phyloP scores from a whole-genome alignment of 371 early-diverging fungal species.

The Mucor irregularis region DNA sequence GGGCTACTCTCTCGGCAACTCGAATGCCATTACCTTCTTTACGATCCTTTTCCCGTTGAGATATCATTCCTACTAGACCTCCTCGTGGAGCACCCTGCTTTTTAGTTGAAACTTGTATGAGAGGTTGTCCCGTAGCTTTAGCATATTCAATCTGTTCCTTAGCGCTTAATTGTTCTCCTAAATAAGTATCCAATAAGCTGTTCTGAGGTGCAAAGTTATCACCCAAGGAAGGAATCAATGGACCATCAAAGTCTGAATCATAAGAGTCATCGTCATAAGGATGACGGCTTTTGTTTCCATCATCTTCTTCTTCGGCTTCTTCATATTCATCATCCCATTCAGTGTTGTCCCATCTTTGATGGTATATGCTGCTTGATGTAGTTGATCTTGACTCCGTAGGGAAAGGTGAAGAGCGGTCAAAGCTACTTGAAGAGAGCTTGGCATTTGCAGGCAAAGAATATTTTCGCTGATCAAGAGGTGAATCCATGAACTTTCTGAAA shows the following conservation, averaged over 20 bases:
- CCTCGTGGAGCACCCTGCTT: constrained; percentile 38
- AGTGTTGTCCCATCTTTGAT: constrained; percentile 1
- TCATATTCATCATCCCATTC: constrained; percentile 16
- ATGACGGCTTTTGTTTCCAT: constrained; percentile 16
- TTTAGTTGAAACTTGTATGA: constrained; percentile 47
- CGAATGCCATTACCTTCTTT: constrained; percentile 38
- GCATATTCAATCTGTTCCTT: constrained; percentile 54
- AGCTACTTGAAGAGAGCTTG: neutral
- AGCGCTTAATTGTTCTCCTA: constrained; percentile 47
- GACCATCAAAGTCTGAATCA: constrained; percentile 32
- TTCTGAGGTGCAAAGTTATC: constrained; percentile 54
- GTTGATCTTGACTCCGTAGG: constrained; percentile 8
- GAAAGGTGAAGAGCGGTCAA: neutral
- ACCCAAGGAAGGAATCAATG: constrained; percentile 43
- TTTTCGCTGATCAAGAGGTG: constrained; percentile 30
- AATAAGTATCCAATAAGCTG: constrained; percentile 40
- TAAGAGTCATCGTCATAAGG: constrained; percentile 33
- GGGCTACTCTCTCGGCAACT: constrained; percentile 32
- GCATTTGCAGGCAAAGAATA: constrained; percentile 28
- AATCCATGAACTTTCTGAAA: constrained; percentile 39
- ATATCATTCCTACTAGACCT: constrained; percentile 51
- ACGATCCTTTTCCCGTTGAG: constrained; percentile 47
- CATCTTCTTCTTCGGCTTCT: constrained; percentile 5
- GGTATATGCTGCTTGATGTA: constrained; percentile 3
- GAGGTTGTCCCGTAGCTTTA: constrained; percentile 50